phyloP scores from a whole-genome alignment of 805 yeast species.

The Soucietia sequanensis region DNA sequence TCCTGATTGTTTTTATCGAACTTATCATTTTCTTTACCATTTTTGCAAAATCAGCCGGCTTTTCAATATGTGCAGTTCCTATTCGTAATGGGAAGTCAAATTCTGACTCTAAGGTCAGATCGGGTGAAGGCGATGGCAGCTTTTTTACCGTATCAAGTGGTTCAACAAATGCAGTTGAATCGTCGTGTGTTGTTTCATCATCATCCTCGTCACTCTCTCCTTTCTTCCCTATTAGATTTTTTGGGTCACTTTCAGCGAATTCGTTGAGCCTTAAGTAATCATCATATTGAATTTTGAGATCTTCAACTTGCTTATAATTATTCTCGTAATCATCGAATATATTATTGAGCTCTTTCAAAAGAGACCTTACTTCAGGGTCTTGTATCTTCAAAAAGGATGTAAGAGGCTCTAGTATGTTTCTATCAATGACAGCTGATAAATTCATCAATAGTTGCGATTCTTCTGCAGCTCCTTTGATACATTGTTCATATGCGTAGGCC shows the following conservation, averaged over 20 bases:
- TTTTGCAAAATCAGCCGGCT: slow-evolving; percentile 15
- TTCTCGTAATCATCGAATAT: slow-evolving; percentile 24
- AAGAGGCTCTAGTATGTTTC: slow-evolving; percentile 30
- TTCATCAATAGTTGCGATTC: slow-evolving; percentile 23
- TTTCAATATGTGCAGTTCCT: slow-evolving; percentile 22
- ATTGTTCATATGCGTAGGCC: slow-evolving; percentile 9
- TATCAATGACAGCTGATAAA: slow-evolving; percentile 34
- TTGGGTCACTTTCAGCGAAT: slow-evolving; percentile 16
- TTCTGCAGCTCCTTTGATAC: slow-evolving; percentile 16
- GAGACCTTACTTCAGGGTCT: slow-evolving; percentile 30
- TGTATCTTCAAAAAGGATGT: slow-evolving; percentile 33
- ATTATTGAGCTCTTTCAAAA: slow-evolving; percentile 20
- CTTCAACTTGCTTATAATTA: slow-evolving; percentile 24
- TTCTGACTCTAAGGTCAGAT: slow-evolving; percentile 9
- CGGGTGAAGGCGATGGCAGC: slow-evolving; percentile 4
- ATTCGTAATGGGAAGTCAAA: slow-evolving; percentile 31
- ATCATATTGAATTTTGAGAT: slow-evolving; percentile 25
- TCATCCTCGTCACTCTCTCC: slow-evolving; percentile 1
- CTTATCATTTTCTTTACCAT: slow-evolving; percentile 22
- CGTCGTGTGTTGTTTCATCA: slow-evolving; percentile 3
- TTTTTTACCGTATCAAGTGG: slow-evolving; percentile 4
- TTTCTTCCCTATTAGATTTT: neutral
- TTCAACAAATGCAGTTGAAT: slow-evolving; percentile 2
- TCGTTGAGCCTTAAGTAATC: slow-evolving; percentile 33
- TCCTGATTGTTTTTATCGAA: slow-evolving; percentile 22